Evolutionary conservation across 2,329 filamentous ascomycete species (phyloP), one percentile per base, ranked within the genome.

Genomic region (Exophiala xenobiotica): DNA sequence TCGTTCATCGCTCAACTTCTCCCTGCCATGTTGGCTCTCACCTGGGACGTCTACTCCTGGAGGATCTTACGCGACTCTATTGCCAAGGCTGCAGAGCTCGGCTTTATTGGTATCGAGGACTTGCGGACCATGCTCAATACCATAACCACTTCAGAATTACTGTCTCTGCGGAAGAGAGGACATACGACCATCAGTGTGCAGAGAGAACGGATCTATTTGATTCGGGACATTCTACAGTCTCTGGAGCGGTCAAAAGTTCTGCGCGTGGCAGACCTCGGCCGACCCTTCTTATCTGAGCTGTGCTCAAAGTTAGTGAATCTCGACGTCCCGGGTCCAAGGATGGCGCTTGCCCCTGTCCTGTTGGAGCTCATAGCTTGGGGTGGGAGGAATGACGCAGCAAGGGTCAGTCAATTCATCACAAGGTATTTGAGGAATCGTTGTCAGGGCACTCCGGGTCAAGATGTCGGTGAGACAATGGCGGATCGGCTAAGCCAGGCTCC

Each of bases 21-120:
- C 8, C 41, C 45, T n/a, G 29, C 23, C 20, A 19, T 53, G 3
- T 14, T 52, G 16, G 16, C 11, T 20, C 46, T 22, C 23, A 27
- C 41, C 12, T 56, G 53, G 53, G 31, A 44, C 16, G 27, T 22
- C 5, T 12, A 46, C 24, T 47, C 44, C 12, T 57, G 51, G 55
- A 31, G 45, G 16, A 22, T 41, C 37, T 6, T 57, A n/a, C 38
- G 37, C 6, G 29, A 47, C 16, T 46, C 53, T 2, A 29, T 51
- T n/a, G 51, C 42, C 24, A 49, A 51, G 16, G 55, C 58, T 41
- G 54, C 47, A 20, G 50, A 51, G 37, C 42, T 61, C n/a, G 58
- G 58, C 11, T 51, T 61, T 4, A 26, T 61, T 18, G 35, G 24
- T 37, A 26, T 57, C 6, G 22, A 14, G 2, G 56, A 58, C 22